Conservation (phyloP, 2,329 filamentous ascomycete genomes). For the Penicillium hesseltinei region DNA sequence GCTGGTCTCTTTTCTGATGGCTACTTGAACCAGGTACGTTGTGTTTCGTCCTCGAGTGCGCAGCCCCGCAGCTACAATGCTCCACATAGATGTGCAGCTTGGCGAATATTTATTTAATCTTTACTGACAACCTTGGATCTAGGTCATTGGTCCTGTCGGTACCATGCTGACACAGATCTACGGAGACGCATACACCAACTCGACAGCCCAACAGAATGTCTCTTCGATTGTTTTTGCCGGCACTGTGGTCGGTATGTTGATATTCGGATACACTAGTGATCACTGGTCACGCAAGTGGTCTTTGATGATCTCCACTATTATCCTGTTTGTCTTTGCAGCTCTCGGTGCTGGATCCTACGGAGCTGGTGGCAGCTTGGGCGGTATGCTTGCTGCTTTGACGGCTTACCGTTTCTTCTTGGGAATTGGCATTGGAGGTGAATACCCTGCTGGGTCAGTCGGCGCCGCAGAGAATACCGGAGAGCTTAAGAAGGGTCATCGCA, state of each 20-base stretch:
- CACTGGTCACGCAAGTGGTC: slow-evolving; percentile 82
- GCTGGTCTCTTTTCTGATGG: slow-evolving; percentile 89
- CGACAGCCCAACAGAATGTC: slow-evolving; percentile 70
- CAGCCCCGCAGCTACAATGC: not conserved
- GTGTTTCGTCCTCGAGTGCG: not conserved
- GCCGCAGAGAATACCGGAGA: slow-evolving; percentile 82
- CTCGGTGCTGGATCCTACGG: slow-evolving; percentile 75
- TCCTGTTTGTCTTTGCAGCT: slow-evolving; percentile 81
- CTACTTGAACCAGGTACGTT: slow-evolving; percentile 79
- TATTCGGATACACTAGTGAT: slow-evolving; percentile 79
- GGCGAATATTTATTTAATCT: not conserved
- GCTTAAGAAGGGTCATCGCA: slow-evolving; percentile 74
- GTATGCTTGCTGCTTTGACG: slow-evolving; percentile 74
- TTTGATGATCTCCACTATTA: slow-evolving; percentile 74
- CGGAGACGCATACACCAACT: slow-evolving; percentile 64
- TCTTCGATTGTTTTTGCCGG: slow-evolving; percentile 81
- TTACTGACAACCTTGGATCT: slow-evolving; percentile 8
- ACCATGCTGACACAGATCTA: slow-evolving; percentile 73
- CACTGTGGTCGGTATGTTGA: slow-evolving; percentile 76
- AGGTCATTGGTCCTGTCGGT: slow-evolving; percentile 83
- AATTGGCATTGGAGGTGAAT: slow-evolving; percentile 70
- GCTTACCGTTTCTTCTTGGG: slow-evolving; percentile 82
- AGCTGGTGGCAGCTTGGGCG: slow-evolving; percentile 63
- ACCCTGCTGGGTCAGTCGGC: slow-evolving; percentile 67
- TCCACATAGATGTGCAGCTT: not conserved